A percentile compares a stretch with the other conserved stretches of the same genome.
These are phyloP conservation scores for Botrytis pseudocinerea DNA, from an alignment of 2,329 filamentous ascomycete genomes.

Conservation along the genomic window DNA sequence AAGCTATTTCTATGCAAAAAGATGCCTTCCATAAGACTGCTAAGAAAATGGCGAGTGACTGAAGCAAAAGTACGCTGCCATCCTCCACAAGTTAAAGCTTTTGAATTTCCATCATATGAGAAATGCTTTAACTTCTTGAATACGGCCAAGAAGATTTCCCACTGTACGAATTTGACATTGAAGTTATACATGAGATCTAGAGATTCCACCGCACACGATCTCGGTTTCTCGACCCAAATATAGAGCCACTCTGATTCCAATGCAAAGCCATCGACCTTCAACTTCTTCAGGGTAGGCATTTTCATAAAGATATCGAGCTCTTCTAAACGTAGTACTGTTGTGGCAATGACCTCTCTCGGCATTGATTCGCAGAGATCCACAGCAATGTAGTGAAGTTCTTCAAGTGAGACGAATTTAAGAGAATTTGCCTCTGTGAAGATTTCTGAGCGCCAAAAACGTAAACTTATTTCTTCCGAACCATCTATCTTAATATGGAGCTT, in stretches of 20 bases:
- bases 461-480: rapidly evolving
- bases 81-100: rapidly evolving
- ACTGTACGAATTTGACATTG: rapidly evolving
- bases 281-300: not conserved
- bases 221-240: rapidly evolving
- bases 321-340: rapidly evolving
- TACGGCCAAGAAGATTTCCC: not conserved
- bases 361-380: too few relatives aligned
- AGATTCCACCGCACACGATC: not conserved
- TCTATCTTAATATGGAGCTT: not conserved
- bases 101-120: not conserved
- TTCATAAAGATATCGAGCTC: not conserved
- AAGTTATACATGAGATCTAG: not conserved
- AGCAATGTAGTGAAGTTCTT: not conserved
- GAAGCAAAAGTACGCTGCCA: too few relatives aligned
- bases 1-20: not conserved
- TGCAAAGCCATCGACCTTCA: not conserved
- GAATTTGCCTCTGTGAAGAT: not conserved
- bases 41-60: not conserved
- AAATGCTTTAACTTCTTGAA: not conserved
- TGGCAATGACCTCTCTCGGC: too few relatives aligned
- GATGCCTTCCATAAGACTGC: not conserved
- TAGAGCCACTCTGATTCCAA: rapidly evolving
- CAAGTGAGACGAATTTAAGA: not conserved
- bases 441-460: not conserved